These are phyloP conservation scores for Scutellaria galericulata DNA, from an alignment of 257 asterid genomes.

Conservation along the genomic window DNA sequence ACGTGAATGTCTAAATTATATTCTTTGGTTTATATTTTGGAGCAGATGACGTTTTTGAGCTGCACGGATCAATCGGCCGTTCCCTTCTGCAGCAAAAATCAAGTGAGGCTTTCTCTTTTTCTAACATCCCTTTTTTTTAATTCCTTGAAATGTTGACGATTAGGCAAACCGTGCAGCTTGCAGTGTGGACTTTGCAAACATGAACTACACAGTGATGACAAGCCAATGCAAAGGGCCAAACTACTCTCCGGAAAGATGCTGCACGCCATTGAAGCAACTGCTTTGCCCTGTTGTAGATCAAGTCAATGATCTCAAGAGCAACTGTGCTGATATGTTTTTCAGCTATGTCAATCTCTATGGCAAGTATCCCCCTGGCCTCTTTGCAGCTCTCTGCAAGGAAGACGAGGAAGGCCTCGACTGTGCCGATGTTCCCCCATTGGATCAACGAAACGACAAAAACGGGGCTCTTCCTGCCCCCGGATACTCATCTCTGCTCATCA, in stretches of 20 bases:
- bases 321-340: conserved; percentile 68
- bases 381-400: conserved; percentile 69
- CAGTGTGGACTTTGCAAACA: conserved; percentile 59
- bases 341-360: conserved; percentile 79
- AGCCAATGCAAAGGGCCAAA: conserved; percentile 94
- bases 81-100: conserved; percentile 77
- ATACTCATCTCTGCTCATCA: conserved; percentile 24
- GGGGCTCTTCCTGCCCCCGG: conserved; percentile 19
- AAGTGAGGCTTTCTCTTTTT: conserved; percentile 42
- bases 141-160: neutral
- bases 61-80: conserved; percentile 58
- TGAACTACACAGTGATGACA: conserved; percentile 81
- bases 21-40: neutral
- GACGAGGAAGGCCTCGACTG: conserved; percentile 68
- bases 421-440: neutral
- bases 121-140: neutral
- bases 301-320: conserved; percentile 55
- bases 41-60: conserved; percentile 61
- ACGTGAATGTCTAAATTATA: neutral
- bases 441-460: neutral
- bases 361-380: conserved; percentile 82
- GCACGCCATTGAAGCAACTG: conserved; percentile 61
- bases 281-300: conserved; percentile 61
- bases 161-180: conserved; percentile 51
- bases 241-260: conserved; percentile 60